A percentile compares a stretch with the other conserved stretches of the same genome.
Evolutionary conservation across 176 grass and related monocot genomes (phyloP).

Genomic region (Lolium perenne): DNA sequence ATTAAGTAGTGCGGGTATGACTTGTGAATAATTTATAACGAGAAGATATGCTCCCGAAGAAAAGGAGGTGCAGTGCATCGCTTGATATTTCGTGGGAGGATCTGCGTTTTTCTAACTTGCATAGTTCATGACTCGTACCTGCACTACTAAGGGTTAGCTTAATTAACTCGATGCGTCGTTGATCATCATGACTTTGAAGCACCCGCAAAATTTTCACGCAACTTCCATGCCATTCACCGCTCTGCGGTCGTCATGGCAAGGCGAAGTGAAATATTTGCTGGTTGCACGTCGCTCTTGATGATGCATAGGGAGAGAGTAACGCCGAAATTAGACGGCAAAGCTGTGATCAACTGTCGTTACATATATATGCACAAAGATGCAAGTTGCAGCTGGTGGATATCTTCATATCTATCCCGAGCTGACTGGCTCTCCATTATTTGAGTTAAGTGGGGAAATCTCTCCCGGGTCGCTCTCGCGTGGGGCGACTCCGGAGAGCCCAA

Average conservation of each 20-base stretch:
- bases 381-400: constrained; percentile 19
- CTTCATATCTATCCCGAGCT: not conserved
- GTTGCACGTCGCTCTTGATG: constrained; percentile 17
- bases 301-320: not conserved
- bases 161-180: constrained; percentile 14
- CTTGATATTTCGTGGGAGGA: not conserved
- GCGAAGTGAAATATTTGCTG: not conserved
- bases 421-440: not conserved
- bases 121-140: not conserved
- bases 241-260: not conserved
- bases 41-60: not conserved
- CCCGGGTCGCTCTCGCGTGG: no score
- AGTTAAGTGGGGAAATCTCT: no score
- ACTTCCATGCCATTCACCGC: constrained; percentile 13
- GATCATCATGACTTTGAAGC: constrained; percentile 19
- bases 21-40: not conserved
- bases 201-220: constrained; percentile 9
- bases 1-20: not conserved
- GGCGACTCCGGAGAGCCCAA: no score
- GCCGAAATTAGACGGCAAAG: not conserved
- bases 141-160: constrained; percentile 13
- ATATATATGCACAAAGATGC: not conserved
- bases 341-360: not conserved
- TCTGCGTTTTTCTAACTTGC: not conserved
- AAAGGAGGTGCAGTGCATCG: not conserved